Evolutionary conservation across 352 stramenopile genomes (phyloP).

Genomic region (Globisporangium splendens): DNA sequence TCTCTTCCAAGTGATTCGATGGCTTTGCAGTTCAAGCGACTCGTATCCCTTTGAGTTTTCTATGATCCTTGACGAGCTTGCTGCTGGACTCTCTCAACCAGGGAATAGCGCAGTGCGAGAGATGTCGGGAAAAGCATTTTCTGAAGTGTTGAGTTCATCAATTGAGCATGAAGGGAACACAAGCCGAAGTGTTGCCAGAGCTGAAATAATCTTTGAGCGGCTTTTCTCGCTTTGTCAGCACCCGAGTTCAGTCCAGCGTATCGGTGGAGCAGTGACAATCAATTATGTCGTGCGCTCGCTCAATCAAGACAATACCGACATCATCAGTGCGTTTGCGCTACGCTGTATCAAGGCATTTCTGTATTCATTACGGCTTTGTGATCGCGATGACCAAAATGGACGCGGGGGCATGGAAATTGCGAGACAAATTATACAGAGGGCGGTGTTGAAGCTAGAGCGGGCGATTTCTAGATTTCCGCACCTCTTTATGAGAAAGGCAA

Average conservation of each 20-base stretch:
- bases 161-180: constrained; percentile 30
- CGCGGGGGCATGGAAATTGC: constrained; percentile 35
- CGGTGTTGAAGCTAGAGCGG: constrained; percentile 55
- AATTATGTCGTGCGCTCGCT: constrained; percentile 66
- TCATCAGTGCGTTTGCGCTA: constrained; percentile 57
- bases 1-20: constrained; percentile 69
- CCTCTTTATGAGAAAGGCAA: constrained; percentile 32
- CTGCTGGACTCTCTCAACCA: constrained; percentile 44
- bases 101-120: constrained; percentile 53
- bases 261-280: constrained; percentile 58
- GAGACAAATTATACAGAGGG: constrained; percentile 59
- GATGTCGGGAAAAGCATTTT: constrained; percentile 58
- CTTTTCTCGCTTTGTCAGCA: constrained; percentile 75
- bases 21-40: constrained; percentile 53
- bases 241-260: constrained; percentile 51
- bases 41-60: constrained; percentile 69
- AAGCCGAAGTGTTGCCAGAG: constrained; percentile 17
- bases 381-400: constrained; percentile 28
- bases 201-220: constrained; percentile 58
- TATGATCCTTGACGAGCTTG: constrained; percentile 54
- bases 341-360: constrained; percentile 69
- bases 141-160: constrained; percentile 39
- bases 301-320: constrained; percentile 43
- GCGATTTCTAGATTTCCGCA: constrained; percentile 45
- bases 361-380: constrained; percentile 54